Evolutionary conservation across 768 basidiomycete species (phyloP).

Genomic region (Kwoniella heveanensis): DNA sequence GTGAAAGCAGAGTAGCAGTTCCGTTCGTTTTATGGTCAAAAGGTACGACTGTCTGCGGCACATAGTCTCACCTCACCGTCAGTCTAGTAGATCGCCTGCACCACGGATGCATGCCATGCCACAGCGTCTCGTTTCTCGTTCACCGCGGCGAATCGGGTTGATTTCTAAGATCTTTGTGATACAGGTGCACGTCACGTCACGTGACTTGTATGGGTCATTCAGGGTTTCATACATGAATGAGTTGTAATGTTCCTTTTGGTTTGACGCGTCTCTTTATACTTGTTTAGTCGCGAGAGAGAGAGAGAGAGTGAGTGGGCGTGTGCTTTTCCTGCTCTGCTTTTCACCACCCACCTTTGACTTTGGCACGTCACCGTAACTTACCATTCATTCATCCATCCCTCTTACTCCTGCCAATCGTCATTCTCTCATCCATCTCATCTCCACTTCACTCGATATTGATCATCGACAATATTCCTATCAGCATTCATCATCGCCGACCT

Average conservation of each 20-base stretch:
- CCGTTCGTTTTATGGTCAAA: too few species aligned
- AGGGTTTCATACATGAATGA: neutral
- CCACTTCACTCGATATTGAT: neutral
- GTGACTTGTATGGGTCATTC: neutral
- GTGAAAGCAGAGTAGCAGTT: neutral
- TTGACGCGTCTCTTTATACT: conserved; percentile 22
- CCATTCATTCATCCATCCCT: neutral
- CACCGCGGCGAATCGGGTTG: conserved; percentile 1
- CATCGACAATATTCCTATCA: neutral
- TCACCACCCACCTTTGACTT: too few species aligned
- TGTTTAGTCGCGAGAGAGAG: neutral
- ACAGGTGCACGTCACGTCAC: conserved; percentile 1
- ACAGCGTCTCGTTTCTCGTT: neutral
- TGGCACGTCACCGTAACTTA: neutral
- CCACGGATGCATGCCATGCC: too few species aligned
- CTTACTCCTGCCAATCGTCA: neutral
- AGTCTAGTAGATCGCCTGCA: too few species aligned
- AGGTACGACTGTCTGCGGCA: too few species aligned
- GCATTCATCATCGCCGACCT: neutral
- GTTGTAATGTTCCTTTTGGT: neutral
- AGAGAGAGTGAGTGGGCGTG: neutral
- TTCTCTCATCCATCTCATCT: neutral
- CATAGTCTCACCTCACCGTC: too few species aligned
- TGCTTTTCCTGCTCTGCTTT: conserved; percentile 1
- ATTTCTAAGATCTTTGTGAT: conserved; percentile 5